A percentile compares a stretch with the other conserved stretches of the same genome.
These are phyloP conservation scores for Rutstroemia sp. DNA, from an alignment of 2,329 filamentous ascomycete genomes.

Conservation along the genomic window DNA sequence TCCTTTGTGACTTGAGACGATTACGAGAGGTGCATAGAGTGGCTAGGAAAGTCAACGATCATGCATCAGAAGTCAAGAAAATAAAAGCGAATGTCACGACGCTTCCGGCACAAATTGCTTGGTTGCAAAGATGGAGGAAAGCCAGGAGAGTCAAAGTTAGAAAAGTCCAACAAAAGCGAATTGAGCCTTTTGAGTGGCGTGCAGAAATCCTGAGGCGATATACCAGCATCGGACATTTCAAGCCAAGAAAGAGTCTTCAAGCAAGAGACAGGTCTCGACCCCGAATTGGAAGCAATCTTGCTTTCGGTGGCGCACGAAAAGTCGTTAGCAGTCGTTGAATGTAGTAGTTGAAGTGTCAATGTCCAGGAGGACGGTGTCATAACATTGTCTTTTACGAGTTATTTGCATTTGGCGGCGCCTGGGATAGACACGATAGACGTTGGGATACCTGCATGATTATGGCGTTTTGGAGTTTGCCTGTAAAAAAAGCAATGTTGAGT, in stretches of 20 bases:
- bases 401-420: conserved; percentile 6
- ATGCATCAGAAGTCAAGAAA: background rate
- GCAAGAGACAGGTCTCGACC: no score
- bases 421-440: conserved; percentile 1
- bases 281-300: no score
- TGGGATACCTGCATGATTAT: background rate
- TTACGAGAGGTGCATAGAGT: conserved; percentile 1
- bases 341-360: no score
- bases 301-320: no score
- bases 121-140: background rate
- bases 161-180: background rate
- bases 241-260: no score
- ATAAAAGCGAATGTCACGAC: background rate
- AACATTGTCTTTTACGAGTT: background rate
- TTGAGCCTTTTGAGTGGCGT: background rate
- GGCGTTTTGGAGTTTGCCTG: conserved; percentile 5
- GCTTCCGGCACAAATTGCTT: background rate
- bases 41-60: background rate
- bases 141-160: background rate
- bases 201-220: background rate
- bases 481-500: background rate
- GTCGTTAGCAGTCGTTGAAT: no score
- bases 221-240: no score
- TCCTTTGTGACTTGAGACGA: background rate
- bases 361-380: background rate